Percentiles rank a stretch among this genome's conserved stretches.
Evolutionary conservation across 345 rosid genomes (phyloP).

Genomic region (Microcos paniculata): DNA sequence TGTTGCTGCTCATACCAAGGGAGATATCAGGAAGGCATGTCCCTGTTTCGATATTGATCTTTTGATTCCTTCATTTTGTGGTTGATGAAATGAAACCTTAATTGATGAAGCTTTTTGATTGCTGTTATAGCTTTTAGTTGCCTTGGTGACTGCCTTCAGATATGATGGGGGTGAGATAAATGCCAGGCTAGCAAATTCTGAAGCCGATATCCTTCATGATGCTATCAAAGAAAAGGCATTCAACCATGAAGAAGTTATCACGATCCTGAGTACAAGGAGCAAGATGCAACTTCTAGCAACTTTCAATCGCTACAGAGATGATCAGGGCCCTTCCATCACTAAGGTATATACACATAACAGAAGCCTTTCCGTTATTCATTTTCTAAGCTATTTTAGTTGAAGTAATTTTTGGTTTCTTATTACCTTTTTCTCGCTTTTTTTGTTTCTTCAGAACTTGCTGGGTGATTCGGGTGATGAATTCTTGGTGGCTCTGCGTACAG

Average conservation of each 20-base stretch:
- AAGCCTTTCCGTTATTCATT: background rate
- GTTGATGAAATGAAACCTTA: background rate
- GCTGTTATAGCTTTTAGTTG: constrained; percentile 50
- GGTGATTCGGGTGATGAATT: constrained; percentile 21
- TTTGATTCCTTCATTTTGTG: background rate
- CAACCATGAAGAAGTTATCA: constrained; percentile 53
- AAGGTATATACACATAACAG: constrained; percentile 35
- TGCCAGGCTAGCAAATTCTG: constrained; percentile 37
- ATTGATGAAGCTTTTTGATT: background rate
- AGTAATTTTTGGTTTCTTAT: background rate
- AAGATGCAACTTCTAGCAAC: constrained; percentile 58
- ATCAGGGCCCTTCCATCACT: constrained; percentile 45
- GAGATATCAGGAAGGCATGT: constrained; percentile 55
- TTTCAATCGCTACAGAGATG: constrained; percentile 55
- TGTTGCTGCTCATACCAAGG: constrained; percentile 55
- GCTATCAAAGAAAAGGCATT: constrained; percentile 42
- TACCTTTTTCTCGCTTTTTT: background rate
- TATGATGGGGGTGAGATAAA: constrained; percentile 54
- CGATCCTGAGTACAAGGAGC: constrained; percentile 65
- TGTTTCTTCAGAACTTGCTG: constrained; percentile 21
- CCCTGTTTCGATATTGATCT: background rate
- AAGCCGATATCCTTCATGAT: constrained; percentile 50
- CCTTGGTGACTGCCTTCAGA: constrained; percentile 52
- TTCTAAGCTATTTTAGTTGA: background rate
- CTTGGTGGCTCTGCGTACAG: constrained; percentile 27